Conservation (phyloP, 2,329 filamentous ascomycete species). For the Pezicula carpinea region DNA sequence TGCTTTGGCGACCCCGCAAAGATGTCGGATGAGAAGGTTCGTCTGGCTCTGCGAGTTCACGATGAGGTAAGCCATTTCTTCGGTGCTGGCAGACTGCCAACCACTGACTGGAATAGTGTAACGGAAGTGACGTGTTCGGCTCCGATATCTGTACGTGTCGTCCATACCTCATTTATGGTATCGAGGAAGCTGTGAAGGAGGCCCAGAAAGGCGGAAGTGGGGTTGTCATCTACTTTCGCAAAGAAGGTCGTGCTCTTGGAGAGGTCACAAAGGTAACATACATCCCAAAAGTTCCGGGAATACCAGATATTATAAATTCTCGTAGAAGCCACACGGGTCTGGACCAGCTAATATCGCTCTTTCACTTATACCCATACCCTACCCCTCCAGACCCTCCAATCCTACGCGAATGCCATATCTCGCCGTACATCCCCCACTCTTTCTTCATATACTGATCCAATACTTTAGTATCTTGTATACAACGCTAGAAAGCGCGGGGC, state of each 20-base stretch:
- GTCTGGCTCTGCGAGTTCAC: conserved; percentile 79
- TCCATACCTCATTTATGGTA: conserved; percentile 93
- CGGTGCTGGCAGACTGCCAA: conserved; percentile 2
- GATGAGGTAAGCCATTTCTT: conserved; percentile 41
- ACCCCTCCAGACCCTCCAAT: conserved; percentile 66
- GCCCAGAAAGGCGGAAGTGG: conserved; percentile 91
- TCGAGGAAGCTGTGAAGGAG: conserved; percentile 95
- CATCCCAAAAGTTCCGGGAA: conserved; percentile 63
- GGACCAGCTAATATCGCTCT: conserved; percentile 56
- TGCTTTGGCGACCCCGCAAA: conserved; percentile 94
- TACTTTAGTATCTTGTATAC: conserved; percentile 50
- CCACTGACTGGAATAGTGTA: conserved; percentile 54
- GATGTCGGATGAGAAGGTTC: conserved; percentile 80
- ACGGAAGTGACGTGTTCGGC: conserved; percentile 95
- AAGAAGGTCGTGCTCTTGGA: conserved; percentile 89
- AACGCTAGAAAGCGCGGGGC: conserved; percentile 77
- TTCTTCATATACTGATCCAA: conserved; percentile 14
- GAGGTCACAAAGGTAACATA: conserved; percentile 57
- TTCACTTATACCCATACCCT: conserved; percentile 85
- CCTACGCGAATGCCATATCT: conserved; percentile 10
- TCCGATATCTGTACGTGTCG: conserved; percentile 97
- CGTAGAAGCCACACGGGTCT: conserved; percentile 87
- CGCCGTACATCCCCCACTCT: conserved; percentile 10
- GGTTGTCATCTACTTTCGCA: conserved; percentile 97
- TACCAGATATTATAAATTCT: conserved; percentile 77